Conservation (phyloP, 2,329 filamentous ascomycete genomes). For the Aureobasidium sp. region DNA sequence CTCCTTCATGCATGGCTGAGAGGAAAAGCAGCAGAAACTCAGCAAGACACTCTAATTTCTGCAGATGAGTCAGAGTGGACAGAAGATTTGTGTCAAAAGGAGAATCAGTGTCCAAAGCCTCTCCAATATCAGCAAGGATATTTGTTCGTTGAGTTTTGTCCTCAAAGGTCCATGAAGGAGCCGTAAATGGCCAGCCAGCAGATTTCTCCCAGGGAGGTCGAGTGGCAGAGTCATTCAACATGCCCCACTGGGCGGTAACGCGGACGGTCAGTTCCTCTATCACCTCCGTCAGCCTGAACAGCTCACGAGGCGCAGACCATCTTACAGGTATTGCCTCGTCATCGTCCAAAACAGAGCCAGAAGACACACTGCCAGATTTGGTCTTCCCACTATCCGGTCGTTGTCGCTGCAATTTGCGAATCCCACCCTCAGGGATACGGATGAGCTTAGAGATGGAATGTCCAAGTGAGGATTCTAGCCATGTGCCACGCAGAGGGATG, state of each 20-base stretch:
- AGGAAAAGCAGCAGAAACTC: conserved; percentile 71
- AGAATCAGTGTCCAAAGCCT: conserved; percentile 66
- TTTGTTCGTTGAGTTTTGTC: conserved; percentile 37
- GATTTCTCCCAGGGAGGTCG: conserved; percentile 48
- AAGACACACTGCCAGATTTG: not conserved
- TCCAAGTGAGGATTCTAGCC: conserved; percentile 77
- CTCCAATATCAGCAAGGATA: conserved; percentile 41
- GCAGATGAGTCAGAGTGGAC: conserved; percentile 54
- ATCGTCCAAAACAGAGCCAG: not conserved
- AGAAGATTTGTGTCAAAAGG: conserved; percentile 56
- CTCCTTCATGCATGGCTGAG: conserved; percentile 65
- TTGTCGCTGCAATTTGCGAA: conserved; percentile 62
- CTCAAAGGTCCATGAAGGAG: conserved; percentile 40
- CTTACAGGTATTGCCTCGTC: conserved; percentile 44
- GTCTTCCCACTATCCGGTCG: conserved; percentile 33
- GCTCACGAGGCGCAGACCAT: conserved; percentile 77
- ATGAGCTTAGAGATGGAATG: conserved; percentile 85
- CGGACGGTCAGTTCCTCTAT: conserved; percentile 56
- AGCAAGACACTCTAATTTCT: conserved; percentile 67
- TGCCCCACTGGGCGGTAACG: conserved; percentile 56
- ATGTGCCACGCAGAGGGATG: conserved; percentile 68
- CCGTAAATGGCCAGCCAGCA: conserved; percentile 55
- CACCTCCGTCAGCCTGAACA: conserved; percentile 82
- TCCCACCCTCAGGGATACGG: conserved; percentile 68
- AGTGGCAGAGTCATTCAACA: conserved; percentile 38